Base-by-base conservation (phyloP, 1,284 basidiomycete genomes). In the Ceratobasidium sp. region DNA sequence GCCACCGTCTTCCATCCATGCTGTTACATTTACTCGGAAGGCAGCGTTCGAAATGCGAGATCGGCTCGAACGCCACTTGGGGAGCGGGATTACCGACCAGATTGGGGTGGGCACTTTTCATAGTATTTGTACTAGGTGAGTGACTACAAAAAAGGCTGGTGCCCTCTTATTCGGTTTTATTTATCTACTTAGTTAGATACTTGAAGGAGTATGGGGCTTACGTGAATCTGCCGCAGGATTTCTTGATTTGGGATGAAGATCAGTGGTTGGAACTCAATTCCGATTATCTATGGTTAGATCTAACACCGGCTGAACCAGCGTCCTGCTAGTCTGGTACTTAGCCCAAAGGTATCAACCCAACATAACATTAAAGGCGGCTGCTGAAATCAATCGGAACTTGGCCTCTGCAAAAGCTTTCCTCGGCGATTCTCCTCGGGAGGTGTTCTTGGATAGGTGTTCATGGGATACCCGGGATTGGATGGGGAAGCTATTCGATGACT, bases 11-110 rank as follows among this genome's bases (percentile, higher is more conserved):
- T 86, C 90, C 61, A 93, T 95, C 84, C 93, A 91, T 79, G 93
- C 93, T 0, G 93, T 95, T 2, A 95, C 94, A 0, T 95, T 94
- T 83, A 94, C 93, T 5, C 96, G 96, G 87, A 96, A 96, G 85
- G 95, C 96, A 5, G 95, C 96, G 0, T 92, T 91, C 80, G 96
- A 97, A 85, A 96, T 97, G 96, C 89, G 90, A 79, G 87, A 90
- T 80, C 88, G 96, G 2, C 85, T 98, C 28, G 84, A 85, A 6
- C 10, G n/a, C 13, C 7, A 65, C 46, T 23, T 75, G 15, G 46
- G 50, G 20, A 3, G 7, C 1, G 42, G n/a, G 9, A 20, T 7
- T 2, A 54, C 48, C 15, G n/a, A 65, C 1, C 44, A 56, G 20
- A 33, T 65, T 46, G 17, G n/a, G 26, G 15, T 75, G 10, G 71